Conservation (phyloP, 805 yeast species). For the Cyberlindnera maritima region DNA sequence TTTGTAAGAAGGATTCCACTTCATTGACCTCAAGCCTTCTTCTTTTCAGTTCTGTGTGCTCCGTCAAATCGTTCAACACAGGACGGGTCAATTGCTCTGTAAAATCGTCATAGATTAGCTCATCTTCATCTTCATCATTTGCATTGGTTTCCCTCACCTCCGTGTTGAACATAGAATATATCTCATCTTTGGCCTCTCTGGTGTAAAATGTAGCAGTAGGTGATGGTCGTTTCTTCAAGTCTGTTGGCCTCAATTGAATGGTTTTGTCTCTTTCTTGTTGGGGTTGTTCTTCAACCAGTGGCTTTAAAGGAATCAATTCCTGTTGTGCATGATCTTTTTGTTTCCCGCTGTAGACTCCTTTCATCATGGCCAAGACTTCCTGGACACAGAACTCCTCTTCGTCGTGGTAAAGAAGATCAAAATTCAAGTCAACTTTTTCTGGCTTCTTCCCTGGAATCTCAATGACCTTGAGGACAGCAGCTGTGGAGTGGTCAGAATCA, state of each 20-base stretch:
- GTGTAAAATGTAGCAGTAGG: constrained; percentile 82
- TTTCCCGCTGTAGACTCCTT: constrained; percentile 11
- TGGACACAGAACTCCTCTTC: constrained; percentile 56
- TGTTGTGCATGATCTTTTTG: neutral
- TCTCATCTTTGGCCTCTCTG: constrained; percentile 70
- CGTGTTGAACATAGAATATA: constrained; percentile 70
- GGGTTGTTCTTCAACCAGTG: constrained; percentile 9
- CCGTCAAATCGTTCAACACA: constrained; percentile 36
- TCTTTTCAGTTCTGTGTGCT: constrained; percentile 12
- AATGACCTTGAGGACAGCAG: constrained; percentile 48
- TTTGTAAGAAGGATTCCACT: constrained; percentile 1
- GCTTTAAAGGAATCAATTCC: constrained; percentile 1
- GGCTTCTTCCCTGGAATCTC: constrained; percentile 55
- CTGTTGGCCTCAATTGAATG: constrained; percentile 15
- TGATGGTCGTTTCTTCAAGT: constrained; percentile 43
- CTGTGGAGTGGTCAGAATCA: constrained; percentile 28
- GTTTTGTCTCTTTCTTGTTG: constrained; percentile 21
- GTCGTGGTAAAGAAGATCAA: constrained; percentile 48
- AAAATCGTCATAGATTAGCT: constrained; percentile 25
- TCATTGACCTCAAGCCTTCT: constrained; percentile 2
- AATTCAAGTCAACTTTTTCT: constrained; percentile 59
- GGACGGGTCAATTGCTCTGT: constrained; percentile 37
- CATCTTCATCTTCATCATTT: constrained; percentile 23
- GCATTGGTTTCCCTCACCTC: constrained; percentile 39
- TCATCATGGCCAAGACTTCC: constrained; percentile 56